A percentile compares a stretch with the other conserved stretches of the same genome.
Evolutionary conservation across 331 rosid genomes (phyloP).

Genomic region (Malus hybrid): DNA sequence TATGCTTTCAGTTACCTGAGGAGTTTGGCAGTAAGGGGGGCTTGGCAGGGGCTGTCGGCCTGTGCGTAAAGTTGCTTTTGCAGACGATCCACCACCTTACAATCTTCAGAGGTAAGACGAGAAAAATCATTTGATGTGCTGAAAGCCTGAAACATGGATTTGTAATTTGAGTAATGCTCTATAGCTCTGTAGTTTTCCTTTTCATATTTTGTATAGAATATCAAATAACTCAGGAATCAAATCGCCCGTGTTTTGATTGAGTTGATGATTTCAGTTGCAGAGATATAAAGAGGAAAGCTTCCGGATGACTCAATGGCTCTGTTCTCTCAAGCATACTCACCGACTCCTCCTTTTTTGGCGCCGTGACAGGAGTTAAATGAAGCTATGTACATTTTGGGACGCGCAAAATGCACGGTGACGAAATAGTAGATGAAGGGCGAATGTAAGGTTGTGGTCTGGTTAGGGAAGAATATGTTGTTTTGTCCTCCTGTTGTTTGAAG

Average conservation of each 20-base stretch:
- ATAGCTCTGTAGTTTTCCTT: not conserved
- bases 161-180: not conserved
- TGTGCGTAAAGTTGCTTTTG: not conserved
- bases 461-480: not conserved
- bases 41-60: conserved; percentile 13
- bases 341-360: not conserved
- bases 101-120: conserved; percentile 9
- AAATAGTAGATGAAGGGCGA: not conserved
- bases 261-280: not conserved
- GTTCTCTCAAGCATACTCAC: not conserved
- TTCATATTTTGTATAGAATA: not conserved
- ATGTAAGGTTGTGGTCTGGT: conserved; percentile 2
- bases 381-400: conserved; percentile 9
- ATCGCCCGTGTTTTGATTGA: not conserved
- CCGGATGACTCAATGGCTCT: not conserved
- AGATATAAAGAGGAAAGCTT: not conserved
- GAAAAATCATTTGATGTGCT: not conserved
- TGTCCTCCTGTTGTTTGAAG: not conserved
- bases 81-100: conserved; percentile 14
- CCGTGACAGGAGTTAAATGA: not conserved
- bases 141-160: not conserved
- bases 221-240: conserved; percentile 22
- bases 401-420: conserved; percentile 15
- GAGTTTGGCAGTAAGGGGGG: not conserved
- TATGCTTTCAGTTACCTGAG: not conserved